Percentiles rank a stretch among this genome's conserved stretches.
Evolutionary conservation across 1,139 yeast genomes (phyloP).

Genomic region (Debaryomycetaceae sp.): DNA sequence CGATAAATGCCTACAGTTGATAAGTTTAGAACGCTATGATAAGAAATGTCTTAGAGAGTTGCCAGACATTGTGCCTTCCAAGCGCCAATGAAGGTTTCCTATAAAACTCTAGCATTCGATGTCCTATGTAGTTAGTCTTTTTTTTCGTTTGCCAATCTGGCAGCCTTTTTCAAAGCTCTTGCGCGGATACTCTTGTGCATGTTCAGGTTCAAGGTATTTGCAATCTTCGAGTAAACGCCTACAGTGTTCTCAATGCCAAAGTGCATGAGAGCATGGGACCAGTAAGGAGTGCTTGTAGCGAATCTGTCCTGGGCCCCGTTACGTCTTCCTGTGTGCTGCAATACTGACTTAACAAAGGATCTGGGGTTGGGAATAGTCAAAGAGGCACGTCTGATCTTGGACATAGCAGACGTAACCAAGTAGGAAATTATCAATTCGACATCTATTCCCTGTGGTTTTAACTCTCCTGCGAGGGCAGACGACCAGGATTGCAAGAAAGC

Average conservation of each 20-base stretch:
- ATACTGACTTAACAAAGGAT: constrained; percentile 66
- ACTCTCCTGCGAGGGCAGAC: constrained; percentile 82
- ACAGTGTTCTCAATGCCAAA: constrained; percentile 74
- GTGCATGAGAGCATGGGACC: constrained; percentile 93
- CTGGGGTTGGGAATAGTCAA: constrained; percentile 78
- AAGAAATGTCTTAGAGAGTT: too few species aligned
- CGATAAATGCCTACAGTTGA: not conserved
- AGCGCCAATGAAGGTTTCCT: too few species aligned
- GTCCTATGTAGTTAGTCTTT: not conserved
- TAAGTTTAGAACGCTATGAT: too few species aligned
- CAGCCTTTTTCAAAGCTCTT: constrained; percentile 82
- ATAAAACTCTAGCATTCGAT: too few species aligned
- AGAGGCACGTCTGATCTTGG: constrained; percentile 80
- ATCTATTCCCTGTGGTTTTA: constrained; percentile 65
- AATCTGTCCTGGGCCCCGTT: constrained; percentile 90
- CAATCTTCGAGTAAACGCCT: constrained; percentile 75
- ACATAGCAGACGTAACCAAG: constrained; percentile 93
- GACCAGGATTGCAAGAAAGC: constrained; percentile 95
- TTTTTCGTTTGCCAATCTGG: constrained; percentile 8
- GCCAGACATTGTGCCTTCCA: too few species aligned
- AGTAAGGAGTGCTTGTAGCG: constrained; percentile 86
- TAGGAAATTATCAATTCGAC: constrained; percentile 87
- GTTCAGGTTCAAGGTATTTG: constrained; percentile 60
- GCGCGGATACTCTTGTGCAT: constrained; percentile 80
- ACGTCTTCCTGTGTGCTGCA: constrained; percentile 72